These are phyloP conservation scores for Kwoniella botswanensis DNA, from an alignment of 768 basidiomycete species.

Conservation along the genomic window DNA sequence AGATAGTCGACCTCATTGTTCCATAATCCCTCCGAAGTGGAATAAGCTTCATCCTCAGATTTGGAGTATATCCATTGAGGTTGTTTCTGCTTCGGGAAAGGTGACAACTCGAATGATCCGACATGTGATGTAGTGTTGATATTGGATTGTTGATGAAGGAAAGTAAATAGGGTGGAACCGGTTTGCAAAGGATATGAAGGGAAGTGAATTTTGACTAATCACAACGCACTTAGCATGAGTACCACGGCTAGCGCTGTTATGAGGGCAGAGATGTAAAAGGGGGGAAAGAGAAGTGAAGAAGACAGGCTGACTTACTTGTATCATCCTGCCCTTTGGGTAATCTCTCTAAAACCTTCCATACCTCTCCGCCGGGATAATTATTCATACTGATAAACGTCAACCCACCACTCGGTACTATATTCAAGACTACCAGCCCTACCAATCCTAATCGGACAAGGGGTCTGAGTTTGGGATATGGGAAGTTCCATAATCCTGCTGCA, in stretches of 20 bases:
- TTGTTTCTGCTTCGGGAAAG: slow-evolving; percentile 12
- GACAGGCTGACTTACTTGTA: slow-evolving; percentile 12
- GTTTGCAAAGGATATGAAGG: slow-evolving; percentile 87
- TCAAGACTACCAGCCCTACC: slow-evolving; percentile 64
- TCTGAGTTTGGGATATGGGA: slow-evolving; percentile 57
- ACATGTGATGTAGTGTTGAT: background rate
- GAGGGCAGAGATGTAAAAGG: too few relatives aligned
- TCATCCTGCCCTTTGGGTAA: slow-evolving; percentile 12
- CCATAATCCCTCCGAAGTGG: slow-evolving; percentile 31
- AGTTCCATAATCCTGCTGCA: slow-evolving; percentile 68
- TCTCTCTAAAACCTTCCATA: slow-evolving; percentile 69
- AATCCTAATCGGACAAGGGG: slow-evolving; percentile 63
- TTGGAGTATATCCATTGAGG: slow-evolving; percentile 76
- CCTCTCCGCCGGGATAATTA: slow-evolving; percentile 90
- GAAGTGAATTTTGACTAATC: slow-evolving; percentile 64
- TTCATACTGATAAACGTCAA: slow-evolving; percentile 66
- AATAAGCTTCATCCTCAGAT: slow-evolving; percentile 64
- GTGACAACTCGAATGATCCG: background rate
- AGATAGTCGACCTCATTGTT: slow-evolving; percentile 36
- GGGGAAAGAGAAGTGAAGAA: too few relatives aligned
- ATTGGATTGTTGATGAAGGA: slow-evolving; percentile 49
- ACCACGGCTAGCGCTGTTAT: slow-evolving; percentile 11
- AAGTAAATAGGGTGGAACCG: slow-evolving; percentile 85
- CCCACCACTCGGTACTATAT: slow-evolving; percentile 65
- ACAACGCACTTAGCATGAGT: slow-evolving; percentile 7